Conservation (phyloP, 306 rosid genomes). For the Lathyrus aphaca region DNA sequence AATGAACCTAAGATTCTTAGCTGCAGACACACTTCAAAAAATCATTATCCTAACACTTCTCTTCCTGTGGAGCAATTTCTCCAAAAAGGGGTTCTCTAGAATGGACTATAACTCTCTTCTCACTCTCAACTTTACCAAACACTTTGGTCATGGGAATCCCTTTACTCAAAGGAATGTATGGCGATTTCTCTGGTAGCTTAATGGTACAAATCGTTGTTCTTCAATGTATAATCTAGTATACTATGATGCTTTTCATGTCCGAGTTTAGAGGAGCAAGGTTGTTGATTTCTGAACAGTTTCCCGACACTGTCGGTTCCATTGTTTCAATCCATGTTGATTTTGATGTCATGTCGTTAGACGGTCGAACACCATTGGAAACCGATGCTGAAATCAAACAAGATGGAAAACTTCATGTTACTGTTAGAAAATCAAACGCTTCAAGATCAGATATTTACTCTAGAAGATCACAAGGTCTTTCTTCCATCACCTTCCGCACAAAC, state of each 20-base stretch:
- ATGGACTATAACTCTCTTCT: conserved; percentile 85
- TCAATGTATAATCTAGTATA: too few species aligned
- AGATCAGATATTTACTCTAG: conserved; percentile 79
- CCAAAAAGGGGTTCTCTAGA: conserved; percentile 77
- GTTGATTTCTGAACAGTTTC: too few species aligned
- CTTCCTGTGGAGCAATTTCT: conserved; percentile 53
- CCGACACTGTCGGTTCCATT: too few species aligned
- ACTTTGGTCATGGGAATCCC: conserved; percentile 94
- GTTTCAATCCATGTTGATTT: too few species aligned
- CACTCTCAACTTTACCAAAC: conserved; percentile 84
- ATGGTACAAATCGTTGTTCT: too few species aligned
- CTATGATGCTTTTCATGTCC: too few species aligned
- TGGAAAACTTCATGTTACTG: conserved; percentile 85
- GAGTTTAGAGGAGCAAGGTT: too few species aligned
- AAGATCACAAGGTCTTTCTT: conserved; percentile 72
- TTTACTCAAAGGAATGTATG: conserved; percentile 87
- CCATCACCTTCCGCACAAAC: too few species aligned
- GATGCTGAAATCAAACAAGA: too few species aligned
- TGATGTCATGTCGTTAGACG: too few species aligned
- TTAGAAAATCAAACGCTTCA: conserved; percentile 81
- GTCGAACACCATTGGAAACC: too few species aligned
- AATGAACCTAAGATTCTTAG: conserved; percentile 81
- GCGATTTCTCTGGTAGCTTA: conserved; percentile 74
- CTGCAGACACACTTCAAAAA: conserved; percentile 87
- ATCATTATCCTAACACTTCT: conserved; percentile 60